phyloP scores from a whole-genome alignment of 176 grass and related monocot species.

The Guadua angustifolia region DNA sequence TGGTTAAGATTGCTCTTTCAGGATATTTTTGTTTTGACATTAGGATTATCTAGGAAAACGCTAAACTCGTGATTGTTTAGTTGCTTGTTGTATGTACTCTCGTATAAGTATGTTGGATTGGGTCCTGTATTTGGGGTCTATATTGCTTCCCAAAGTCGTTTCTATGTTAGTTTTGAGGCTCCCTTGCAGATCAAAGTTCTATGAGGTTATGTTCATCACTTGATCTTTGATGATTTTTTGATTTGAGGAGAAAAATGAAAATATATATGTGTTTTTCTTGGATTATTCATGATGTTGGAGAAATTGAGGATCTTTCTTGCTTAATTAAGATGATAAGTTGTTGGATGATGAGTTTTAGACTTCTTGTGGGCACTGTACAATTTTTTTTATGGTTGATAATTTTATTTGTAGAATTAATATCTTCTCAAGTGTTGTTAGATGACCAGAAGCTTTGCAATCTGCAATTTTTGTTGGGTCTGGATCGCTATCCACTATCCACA shows the following conservation, averaged over 20 bases:
- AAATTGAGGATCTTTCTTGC: neutral
- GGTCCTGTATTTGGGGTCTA: neutral
- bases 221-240: neutral
- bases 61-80: neutral
- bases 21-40: neutral
- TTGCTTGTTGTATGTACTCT: neutral
- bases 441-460: conserved; percentile 6
- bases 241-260: neutral
- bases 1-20: neutral
- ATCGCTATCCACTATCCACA: neutral
- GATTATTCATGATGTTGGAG: neutral
- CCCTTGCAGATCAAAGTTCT: neutral
- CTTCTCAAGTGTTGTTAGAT: neutral
- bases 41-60: neutral
- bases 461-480: neutral
- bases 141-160: neutral
- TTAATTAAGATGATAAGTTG: neutral
- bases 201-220: neutral
- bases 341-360: neutral
- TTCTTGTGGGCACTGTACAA: neutral
- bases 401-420: conserved; percentile 5
- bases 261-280: neutral
- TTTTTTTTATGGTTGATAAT: neutral
- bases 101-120: neutral
- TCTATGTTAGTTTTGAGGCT: neutral